Evolutionary conservation across 148 eudicot genomes (phyloP).

Genomic region (Heliosperma pusillum): DNA sequence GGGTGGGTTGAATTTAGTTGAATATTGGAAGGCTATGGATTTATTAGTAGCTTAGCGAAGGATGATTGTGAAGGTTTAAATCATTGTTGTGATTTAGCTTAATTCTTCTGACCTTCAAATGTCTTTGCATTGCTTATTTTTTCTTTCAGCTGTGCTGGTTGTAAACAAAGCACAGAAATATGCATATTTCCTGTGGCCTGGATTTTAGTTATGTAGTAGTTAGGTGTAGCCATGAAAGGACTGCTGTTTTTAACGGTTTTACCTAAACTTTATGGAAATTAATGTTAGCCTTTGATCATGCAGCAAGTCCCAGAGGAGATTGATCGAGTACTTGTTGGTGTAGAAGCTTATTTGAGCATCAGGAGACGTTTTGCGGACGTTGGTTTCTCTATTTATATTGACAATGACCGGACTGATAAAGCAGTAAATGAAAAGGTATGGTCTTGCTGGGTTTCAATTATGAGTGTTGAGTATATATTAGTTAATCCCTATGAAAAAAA

Average conservation of each 20-base stretch:
- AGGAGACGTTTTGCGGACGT: conserved; percentile 62
- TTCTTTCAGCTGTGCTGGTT: not conserved
- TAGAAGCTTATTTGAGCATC: conserved; percentile 87
- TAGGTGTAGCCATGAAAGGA: not conserved
- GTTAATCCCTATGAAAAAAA: not conserved
- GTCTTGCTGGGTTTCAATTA: not conserved
- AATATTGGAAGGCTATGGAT: not conserved
- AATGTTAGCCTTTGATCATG: conserved; percentile 21
- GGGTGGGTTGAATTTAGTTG: not conserved
- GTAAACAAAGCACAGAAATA: not conserved
- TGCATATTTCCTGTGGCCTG: conserved; percentile 6
- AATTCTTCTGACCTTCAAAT: not conserved
- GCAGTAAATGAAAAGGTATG: conserved; percentile 59
- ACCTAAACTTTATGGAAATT: not conserved
- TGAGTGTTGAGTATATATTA: not conserved
- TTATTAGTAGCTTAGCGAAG: not conserved
- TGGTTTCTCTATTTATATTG: conserved; percentile 72
- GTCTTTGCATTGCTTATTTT: not conserved
- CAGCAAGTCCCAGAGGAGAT: conserved; percentile 99
- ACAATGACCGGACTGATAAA: conserved; percentile 37
- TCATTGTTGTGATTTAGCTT: not conserved
- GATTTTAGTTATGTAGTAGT: not conserved
- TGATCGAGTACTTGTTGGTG: conserved; percentile 77
- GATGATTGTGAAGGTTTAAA: not conserved
- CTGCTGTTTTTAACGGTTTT: no score